These are phyloP conservation scores for Aulographum hederae DNA, from an alignment of 2,329 filamentous ascomycete species.

Conservation along the genomic window DNA sequence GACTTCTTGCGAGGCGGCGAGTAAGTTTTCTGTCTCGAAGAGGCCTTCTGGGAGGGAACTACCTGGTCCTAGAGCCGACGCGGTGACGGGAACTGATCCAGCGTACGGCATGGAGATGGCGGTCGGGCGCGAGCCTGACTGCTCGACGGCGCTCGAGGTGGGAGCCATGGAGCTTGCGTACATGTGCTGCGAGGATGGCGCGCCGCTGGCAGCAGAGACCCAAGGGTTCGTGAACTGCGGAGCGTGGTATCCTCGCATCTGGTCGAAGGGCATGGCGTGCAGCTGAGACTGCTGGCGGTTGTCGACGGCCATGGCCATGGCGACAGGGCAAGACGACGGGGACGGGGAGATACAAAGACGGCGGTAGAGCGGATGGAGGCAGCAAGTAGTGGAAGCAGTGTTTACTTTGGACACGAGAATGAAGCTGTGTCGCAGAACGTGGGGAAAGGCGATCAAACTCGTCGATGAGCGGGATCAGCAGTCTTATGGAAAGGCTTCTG, in stretches of 20 bases:
- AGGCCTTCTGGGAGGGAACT: conserved; percentile 46
- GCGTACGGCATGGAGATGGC: conserved; percentile 55
- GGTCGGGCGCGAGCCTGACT: conserved; percentile 43
- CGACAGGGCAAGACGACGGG: conserved; percentile 5
- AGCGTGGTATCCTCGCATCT: conserved; percentile 50
- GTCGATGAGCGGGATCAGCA: conserved; percentile 30
- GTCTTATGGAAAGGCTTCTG: not conserved
- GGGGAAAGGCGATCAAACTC: conserved; percentile 27
- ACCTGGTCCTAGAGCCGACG: conserved; percentile 50
- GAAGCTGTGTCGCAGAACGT: too few relatives aligned
- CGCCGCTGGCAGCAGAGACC: conserved; percentile 41
- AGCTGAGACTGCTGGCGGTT: conserved; percentile 45
- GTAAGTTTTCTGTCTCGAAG: conserved; percentile 47
- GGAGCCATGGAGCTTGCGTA: conserved; percentile 36
- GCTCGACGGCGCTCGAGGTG: conserved; percentile 40
- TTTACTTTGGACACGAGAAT: conserved; percentile 8
- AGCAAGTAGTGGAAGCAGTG: conserved; percentile 11
- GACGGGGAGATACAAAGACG: conserved; percentile 5
- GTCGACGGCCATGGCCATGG: conserved; percentile 92
- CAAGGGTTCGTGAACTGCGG: conserved; percentile 87
- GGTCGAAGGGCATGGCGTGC: conserved; percentile 59
- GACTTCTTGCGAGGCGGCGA: conserved; percentile 58
- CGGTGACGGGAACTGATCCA: conserved; percentile 53
- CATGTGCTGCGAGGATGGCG: conserved; percentile 37
- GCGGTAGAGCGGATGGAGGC: conserved; percentile 8